Conservation (phyloP, 1,284 basidiomycete genomes). For the Prillingera fragicola region DNA sequence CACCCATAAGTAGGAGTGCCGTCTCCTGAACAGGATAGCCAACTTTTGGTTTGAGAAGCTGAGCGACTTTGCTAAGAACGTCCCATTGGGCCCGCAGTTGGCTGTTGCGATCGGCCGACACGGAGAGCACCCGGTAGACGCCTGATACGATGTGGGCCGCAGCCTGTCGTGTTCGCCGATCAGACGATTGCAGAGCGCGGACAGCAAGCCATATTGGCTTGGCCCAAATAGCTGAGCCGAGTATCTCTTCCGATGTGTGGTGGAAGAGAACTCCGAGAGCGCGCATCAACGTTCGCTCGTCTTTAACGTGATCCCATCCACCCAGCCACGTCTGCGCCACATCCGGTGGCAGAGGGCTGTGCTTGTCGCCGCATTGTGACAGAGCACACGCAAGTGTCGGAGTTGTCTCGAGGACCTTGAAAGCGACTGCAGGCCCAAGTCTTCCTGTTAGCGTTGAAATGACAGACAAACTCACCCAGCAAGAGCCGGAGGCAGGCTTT, state of each 20-base stretch:
- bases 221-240: slow-evolving; percentile 5
- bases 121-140: slow-evolving; percentile 6
- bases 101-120: not conserved
- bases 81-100: too few species aligned
- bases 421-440: slow-evolving; percentile 1
- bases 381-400: slow-evolving; percentile 13
- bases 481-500: slow-evolving; percentile 1
- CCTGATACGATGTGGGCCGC: slow-evolving; percentile 20
- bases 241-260: slow-evolving; percentile 4
- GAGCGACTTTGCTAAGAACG: too few species aligned
- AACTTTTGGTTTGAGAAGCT: too few species aligned
- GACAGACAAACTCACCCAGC: not conserved
- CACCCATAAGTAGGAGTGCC: slow-evolving; percentile 24
- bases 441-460: not conserved
- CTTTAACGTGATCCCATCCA: not conserved
- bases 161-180: slow-evolving; percentile 19
- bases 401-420: slow-evolving; percentile 4
- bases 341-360: slow-evolving; percentile 2
- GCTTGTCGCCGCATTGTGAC: slow-evolving; percentile 3
- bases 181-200: slow-evolving; percentile 9
- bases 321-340: not conserved
- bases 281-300: slow-evolving; percentile 15
- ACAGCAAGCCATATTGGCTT: slow-evolving; percentile 6
- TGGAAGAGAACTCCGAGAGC: slow-evolving; percentile 14
- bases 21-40: slow-evolving; percentile 20